Evolutionary conservation across 73 alveolate species (phyloP), one percentile per base, ranked within the genome.

Genomic region (Blepharisma japonicum): DNA sequence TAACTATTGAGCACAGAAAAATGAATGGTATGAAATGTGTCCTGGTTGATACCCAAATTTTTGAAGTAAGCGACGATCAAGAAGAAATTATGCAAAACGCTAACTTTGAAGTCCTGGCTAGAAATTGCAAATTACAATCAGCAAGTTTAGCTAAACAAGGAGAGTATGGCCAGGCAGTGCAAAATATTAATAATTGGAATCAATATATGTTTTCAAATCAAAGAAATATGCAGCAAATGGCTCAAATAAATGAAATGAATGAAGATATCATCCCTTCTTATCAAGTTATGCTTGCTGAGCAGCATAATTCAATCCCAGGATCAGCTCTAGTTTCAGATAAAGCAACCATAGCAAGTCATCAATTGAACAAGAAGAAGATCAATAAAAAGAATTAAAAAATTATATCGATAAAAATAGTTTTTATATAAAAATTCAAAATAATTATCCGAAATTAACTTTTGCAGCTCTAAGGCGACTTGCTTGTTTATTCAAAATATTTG

Each of bases 71-170:
- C 0, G 77, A 71, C 48, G 90, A 94, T 71, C 77, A 80, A 61
- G 92, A 92, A 68, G 90, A 87, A 71, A 95, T 89, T 32, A 83
- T 71, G 51, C 82, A 92, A 68, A 68, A 71, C 11, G 97, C 93
- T 2, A 55, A 94, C 77, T 45, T 87, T n/a, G 84, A 91, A 55
- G 88, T 96, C 25, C 76, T 95, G 55, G 91, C 91, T 45, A 72
- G 83, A 42, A 86, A 89, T 78, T 91, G 94, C 53, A 80, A 88
- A 20, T 85, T 88, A 80, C 87, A 95, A 81, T 70, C 96, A 7
- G 94, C 98, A 11, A 68, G 85, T 55, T 54, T 91, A 39, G 97
- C 97, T 8, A 70, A 77, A 71, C 48, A 71, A 55, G 97, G 97
- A 5, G 66, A 89, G 9, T 78, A 56, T 55, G 82, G 81, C 71